A percentile compares a stretch with the other conserved stretches of the same genome.
phyloP scores from a whole-genome alignment of 2,329 filamentous ascomycete species.

The Diaporthe sp. region DNA sequence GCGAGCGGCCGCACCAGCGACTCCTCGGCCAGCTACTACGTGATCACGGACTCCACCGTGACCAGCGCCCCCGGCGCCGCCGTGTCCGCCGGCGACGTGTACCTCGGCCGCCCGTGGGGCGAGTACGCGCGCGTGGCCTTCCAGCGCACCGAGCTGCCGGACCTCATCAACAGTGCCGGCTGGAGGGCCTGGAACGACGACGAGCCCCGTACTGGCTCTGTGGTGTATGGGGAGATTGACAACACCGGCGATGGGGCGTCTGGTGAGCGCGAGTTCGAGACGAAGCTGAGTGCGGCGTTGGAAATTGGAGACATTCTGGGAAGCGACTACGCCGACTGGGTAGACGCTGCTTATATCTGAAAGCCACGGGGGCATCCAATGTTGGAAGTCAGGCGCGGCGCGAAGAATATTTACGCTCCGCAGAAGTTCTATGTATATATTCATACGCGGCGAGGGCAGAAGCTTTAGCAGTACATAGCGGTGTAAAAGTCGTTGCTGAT shows the following conservation, averaged over 20 bases:
- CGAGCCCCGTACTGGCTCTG: constrained; percentile 58
- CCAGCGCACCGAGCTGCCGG: constrained; percentile 60
- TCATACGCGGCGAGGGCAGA: too few relatives aligned
- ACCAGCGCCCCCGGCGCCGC: constrained; percentile 53
- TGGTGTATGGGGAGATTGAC: constrained; percentile 65
- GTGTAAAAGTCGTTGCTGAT: too few relatives aligned
- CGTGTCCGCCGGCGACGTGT: constrained; percentile 56
- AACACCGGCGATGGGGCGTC: constrained; percentile 65
- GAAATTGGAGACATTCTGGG: constrained; percentile 51
- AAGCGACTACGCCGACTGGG: constrained; percentile 23
- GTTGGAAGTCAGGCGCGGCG: background rate
- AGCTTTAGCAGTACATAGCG: background rate
- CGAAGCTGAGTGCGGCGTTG: constrained; percentile 47
- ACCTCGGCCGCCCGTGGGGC: constrained; percentile 66
- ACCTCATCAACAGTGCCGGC: constrained; percentile 63
- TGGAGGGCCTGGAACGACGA: constrained; percentile 64
- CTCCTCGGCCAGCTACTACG: constrained; percentile 61
- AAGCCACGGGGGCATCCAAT: background rate
- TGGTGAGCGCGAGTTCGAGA: constrained; percentile 62
- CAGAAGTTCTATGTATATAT: background rate
- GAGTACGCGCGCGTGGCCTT: constrained; percentile 64
- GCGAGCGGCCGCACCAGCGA: constrained; percentile 56
- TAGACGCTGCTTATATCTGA: constrained; percentile 17
- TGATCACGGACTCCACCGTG: constrained; percentile 66
- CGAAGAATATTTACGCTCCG: too few relatives aligned